Conservation (phyloP, 2,329 filamentous ascomycete species). For the Fusarium albosuccineum region DNA sequence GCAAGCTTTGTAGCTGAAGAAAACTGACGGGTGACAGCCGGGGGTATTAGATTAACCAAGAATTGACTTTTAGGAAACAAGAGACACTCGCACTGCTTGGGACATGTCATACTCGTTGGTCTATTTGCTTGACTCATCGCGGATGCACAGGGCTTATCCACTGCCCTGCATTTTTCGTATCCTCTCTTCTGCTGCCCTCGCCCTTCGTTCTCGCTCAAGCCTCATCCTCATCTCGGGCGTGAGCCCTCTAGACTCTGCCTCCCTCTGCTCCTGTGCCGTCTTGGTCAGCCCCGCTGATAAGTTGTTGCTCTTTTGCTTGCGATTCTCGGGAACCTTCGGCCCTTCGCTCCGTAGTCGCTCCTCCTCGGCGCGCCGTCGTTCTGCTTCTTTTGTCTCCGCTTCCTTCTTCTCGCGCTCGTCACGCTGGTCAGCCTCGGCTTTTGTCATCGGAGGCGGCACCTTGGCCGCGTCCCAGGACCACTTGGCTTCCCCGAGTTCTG, state of each 20-base stretch:
- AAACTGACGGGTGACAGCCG: too few relatives aligned
- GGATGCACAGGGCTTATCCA: constrained; percentile 23
- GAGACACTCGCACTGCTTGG: too few relatives aligned
- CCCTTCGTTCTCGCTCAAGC: constrained; percentile 89
- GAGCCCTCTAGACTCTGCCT: constrained; percentile 86
- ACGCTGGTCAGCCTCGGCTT: constrained; percentile 77
- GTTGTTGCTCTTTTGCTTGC: constrained; percentile 64
- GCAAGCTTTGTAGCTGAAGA: too few relatives aligned
- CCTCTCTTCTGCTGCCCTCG: constrained; percentile 91
- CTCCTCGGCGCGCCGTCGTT: constrained; percentile 79
- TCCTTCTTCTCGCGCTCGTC: constrained; percentile 78
- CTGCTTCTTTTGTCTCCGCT: constrained; percentile 75
- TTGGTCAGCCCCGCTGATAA: constrained; percentile 70
- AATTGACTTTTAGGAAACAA: too few relatives aligned
- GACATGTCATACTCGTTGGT: background rate
- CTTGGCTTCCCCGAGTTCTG: constrained; percentile 79
- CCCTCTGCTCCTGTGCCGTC: constrained; percentile 82
- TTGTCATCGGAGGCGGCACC: constrained; percentile 78
- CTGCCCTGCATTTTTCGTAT: constrained; percentile 70
- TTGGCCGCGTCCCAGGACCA: constrained; percentile 85
- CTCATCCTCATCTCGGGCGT: constrained; percentile 88
- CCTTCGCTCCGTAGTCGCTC: constrained; percentile 78
- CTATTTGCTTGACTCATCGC: background rate
- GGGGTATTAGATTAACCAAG: too few relatives aligned
- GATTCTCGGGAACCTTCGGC: constrained; percentile 64